phyloP scores from a whole-genome alignment of 768 basidiomycete species.

The Russula abietina region DNA sequence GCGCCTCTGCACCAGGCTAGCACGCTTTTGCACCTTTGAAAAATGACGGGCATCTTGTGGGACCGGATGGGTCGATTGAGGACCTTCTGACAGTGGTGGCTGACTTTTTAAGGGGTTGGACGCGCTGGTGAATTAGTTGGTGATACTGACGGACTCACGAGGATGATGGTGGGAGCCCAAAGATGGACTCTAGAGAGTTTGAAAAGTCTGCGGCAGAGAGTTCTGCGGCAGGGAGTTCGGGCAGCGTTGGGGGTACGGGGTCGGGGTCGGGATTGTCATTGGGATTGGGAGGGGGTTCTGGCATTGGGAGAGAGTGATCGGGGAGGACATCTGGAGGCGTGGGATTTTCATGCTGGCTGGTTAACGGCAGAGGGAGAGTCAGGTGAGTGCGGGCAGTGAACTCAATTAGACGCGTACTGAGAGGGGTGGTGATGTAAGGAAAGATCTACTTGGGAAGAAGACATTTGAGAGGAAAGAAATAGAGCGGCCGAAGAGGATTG shows the following conservation, averaged over 20 bases:
- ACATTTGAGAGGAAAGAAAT: slow-evolving; percentile 6
- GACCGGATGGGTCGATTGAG: not conserved
- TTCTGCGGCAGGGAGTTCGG: slow-evolving; percentile 16
- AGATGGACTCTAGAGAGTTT: slow-evolving; percentile 18
- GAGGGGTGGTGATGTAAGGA: slow-evolving; percentile 11
- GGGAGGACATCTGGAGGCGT: slow-evolving; percentile 7
- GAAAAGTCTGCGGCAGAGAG: not conserved
- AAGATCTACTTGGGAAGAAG: slow-evolving; percentile 15
- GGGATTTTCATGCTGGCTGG: not conserved
- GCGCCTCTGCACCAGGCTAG: slow-evolving; percentile 46
- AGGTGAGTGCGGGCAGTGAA: slow-evolving; percentile 7
- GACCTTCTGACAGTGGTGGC: not conserved
- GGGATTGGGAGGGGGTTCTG: not conserved
- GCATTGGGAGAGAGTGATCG: not conserved
- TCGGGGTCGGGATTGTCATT: not conserved
- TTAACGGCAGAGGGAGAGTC: slow-evolving; percentile 6
- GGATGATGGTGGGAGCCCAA: not conserved
- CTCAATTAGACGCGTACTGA: slow-evolving; percentile 16
- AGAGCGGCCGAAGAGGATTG: too few species aligned
- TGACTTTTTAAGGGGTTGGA: slow-evolving; percentile 3
- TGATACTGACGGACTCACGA: slow-evolving; percentile 10
- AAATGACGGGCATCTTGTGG: slow-evolving; percentile 3
- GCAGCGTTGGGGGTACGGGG: slow-evolving; percentile 14
- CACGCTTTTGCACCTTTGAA: slow-evolving; percentile 31
- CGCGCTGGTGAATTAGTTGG: not conserved